Percentiles rank a stretch among this genome's conserved stretches.
Evolutionary conservation across 208 protist species (phyloP).

Genomic region (Trypanosoma cruzi): DNA sequence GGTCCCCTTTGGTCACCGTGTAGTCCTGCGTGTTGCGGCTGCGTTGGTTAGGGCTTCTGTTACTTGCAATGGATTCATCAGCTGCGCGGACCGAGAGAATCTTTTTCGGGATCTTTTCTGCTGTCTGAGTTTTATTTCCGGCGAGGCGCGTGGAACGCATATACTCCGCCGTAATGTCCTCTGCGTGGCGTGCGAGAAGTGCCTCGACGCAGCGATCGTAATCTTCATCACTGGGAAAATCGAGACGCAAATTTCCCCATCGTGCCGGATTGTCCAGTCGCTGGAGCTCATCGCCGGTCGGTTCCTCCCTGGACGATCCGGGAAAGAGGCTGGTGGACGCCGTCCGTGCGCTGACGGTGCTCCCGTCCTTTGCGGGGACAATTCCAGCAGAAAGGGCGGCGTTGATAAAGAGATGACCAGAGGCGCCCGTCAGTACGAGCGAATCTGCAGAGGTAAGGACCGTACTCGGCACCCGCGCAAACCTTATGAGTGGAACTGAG

Average conservation of each 20-base stretch:
- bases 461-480: constrained; percentile 45
- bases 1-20: background rate
- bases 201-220: constrained; percentile 52
- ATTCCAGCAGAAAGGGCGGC: constrained; percentile 44
- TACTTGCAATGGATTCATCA: constrained; percentile 5
- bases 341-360: background rate
- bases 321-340: constrained; percentile 7
- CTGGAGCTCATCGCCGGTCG: background rate
- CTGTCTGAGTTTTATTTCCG: background rate
- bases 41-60: background rate
- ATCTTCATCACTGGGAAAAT: constrained; percentile 34
- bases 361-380: background rate
- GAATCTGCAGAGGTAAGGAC: constrained; percentile 9
- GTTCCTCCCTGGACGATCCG: background rate
- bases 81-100: background rate
- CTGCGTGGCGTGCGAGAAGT: constrained; percentile 47
- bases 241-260: constrained; percentile 60
- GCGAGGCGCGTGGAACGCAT: background rate
- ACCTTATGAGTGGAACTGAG: constrained; percentile 61
- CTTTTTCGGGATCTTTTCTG: background rate
- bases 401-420: constrained; percentile 70
- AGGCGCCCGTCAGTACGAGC: constrained; percentile 52
- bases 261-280: constrained; percentile 37
- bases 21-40: constrained; percentile 2
- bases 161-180: constrained; percentile 29